Conservation (phyloP, 495 filamentous ascomycete species). For the Trichocladium antarcticum region DNA sequence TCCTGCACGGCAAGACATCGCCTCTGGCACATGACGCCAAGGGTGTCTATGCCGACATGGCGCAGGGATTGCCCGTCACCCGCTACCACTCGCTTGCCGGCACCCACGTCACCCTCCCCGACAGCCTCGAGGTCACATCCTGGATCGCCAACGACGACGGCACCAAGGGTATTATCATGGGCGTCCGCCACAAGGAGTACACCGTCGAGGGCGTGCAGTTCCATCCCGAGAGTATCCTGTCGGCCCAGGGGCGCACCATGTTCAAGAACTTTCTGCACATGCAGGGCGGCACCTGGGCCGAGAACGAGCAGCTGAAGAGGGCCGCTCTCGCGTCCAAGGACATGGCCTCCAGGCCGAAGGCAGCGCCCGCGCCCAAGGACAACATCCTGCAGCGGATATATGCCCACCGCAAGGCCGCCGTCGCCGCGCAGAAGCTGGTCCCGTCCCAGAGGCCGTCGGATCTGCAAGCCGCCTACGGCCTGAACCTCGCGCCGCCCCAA, state of each 20-base stretch:
- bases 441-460: constrained; percentile 75
- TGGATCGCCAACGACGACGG: constrained; percentile 60
- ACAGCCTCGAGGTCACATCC: constrained; percentile 82
- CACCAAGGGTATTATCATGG: constrained; percentile 82
- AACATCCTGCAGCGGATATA: constrained; percentile 92
- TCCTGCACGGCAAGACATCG: constrained; percentile 94
- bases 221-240: constrained; percentile 94
- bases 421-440: constrained; percentile 74
- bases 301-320: constrained; percentile 50
- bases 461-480: constrained; percentile 74
- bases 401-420: constrained; percentile 62
- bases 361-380: constrained; percentile 45
- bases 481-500: constrained; percentile 76
- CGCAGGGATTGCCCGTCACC: constrained; percentile 73
- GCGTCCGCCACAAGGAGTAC: constrained; percentile 82
- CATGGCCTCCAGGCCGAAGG: not conserved
- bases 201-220: constrained; percentile 92
- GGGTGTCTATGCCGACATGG: constrained; percentile 71
- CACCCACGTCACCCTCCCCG: constrained; percentile 77
- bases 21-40: constrained; percentile 76
- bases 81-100: constrained; percentile 95
- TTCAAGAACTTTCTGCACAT: constrained; percentile 83
- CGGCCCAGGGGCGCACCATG: constrained; percentile 77
- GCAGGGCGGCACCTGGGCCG: constrained; percentile 80
- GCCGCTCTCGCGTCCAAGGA: constrained; percentile 16